Evolutionary conservation across 108 stramenopile genomes (phyloP), one percentile per base, ranked within the genome.

Genomic region (Conticribra guillardii): DNA sequence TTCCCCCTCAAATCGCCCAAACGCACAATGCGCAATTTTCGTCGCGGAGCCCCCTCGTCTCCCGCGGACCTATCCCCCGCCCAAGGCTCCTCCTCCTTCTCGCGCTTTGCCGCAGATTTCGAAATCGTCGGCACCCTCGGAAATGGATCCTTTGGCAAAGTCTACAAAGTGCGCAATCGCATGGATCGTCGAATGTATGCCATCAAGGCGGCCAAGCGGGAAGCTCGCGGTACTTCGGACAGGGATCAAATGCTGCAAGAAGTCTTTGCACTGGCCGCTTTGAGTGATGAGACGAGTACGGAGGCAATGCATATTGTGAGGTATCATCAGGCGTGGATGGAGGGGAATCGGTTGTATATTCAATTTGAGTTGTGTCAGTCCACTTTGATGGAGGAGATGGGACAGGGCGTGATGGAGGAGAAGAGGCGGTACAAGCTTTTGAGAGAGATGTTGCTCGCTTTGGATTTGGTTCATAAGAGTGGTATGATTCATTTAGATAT

Each of bases 401-500:
- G 61, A 18, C 48, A 64, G n/a, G 68, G 76, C 44, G 22, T 37
- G 19, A 51, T 87, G 34, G 53, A 74, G 19, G 71, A 73, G 33
- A 74, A 73, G 50, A 64, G 86, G 53, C 63, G 82, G 24, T 94
- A 89, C 82, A 94, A 91, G 77, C 76, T 93, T 30, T 63, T 95
- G 45, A 69, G 96, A 50, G 94, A 97, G 59, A 94, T 96, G 23
- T 71, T 89, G 54, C 64, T 95, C 30, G 96, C 95, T 1, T 76
- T 97, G 33, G 91, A 94, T 29, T 85, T 89, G 46, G 84, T 97
- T 32, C 97, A 97, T 67, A 75, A 73, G 47, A 82, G 89, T 53
- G 82, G 84, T 34, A 90, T 96, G 83, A 90, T 95, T 5, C 96
- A 96, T 83, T 67, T 97, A 53, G 96, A 97, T 81, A 96, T 97